Base-by-base conservation (phyloP, 2,329 filamentous ascomycete species). In the Penicillium olsonii region DNA sequence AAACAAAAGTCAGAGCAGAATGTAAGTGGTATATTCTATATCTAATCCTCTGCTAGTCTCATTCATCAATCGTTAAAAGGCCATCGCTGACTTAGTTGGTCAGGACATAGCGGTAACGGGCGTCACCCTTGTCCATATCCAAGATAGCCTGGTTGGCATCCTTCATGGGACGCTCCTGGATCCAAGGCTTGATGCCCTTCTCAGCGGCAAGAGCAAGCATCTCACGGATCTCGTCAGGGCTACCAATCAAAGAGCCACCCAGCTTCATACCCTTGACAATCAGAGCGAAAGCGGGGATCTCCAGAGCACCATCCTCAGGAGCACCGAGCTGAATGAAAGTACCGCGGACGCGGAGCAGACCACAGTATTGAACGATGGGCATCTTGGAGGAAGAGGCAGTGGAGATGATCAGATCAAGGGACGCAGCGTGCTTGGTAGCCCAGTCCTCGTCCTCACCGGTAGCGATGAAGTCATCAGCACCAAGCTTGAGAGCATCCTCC, bases 321-420 rank as follows among this genome's bases (percentile, higher is more conserved):
- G 78, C 78, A 48, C 85, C 86, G 34, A 90, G 75, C 67, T 87
- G 83, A 39, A 87, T 77, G 48, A 87, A 55, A 6, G 58, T 58
- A 19, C 58, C 58, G 5, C 38, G 56, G 37, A 48, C 43, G 34
- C 55, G 55, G 14, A 61, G 50, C 35, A 61, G 41, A 22, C 49
- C 44, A 26, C 49, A 54, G 37, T 61, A 61, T 5, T 45, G 27
- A 2, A 39, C 39, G 5, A 61, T 52, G 6, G 58, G 58, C 58
- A 61, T 61, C 57, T 82, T 77, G 2, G 77, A 74, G 0, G 73
- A 77, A 2, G 77, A 80, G 14, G 82, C 79, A 1, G 81, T 84
- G 51, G 68, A 79, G 45, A 84, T 65, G 56, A 84, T 81, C 24
- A 84, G 62, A 56, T 84, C 80, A 17, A 84, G 69, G 3, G 74